Base-by-base conservation (phyloP, 352 stramenopile genomes). In the Phytophthora parvispora region DNA sequence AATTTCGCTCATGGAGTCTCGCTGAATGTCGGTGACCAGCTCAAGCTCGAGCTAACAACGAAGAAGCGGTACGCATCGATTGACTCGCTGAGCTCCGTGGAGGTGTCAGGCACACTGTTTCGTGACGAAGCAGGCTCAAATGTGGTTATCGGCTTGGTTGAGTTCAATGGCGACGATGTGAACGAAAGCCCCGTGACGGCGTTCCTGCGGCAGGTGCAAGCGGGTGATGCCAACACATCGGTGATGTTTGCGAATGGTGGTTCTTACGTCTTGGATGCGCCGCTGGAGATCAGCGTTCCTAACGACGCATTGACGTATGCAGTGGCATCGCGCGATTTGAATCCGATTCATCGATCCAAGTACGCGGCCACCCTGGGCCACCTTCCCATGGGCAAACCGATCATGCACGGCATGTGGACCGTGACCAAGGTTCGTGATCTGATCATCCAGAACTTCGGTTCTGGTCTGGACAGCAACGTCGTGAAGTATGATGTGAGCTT, bases 341-440 rank as follows among this genome's bases (percentile, higher is more conserved):
- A 97, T 71, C 86, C 91, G 32, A 97, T 97, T 55, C 88, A 97
- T 60, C 86, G 90, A 5, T 95, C 88, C 12, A 77, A 74, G 50
- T 92, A 94, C 52, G 76, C 88, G 16, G 91, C 89, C 0, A 75
- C 90, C n/a, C 67, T 97, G 9, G 89, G 86, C 7, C 80, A 87
- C 42, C 77, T 97, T 50, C 89, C 91, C 16, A 69, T 83, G 15
- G 84, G 83, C 20, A 83, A 86, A 65, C 85, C 91, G 8, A 95
- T 97, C 69, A 95, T 96, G 85, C 89, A 97, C 60, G 91, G 91
- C 27, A 78, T 97, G 83, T 97, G 91, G 91, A 94, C 84, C 24
- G 88, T 87, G 3, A 92, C 81, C n/a, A 96, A 95, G 65, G 87
- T 93, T 12, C 89, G 88, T 18, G 74, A 83, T n/a, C 58, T 95